A percentile compares a stretch with the other conserved stretches of the same genome.
phyloP scores from a whole-genome alignment of 306 rosid species.

The Abrus precatorius region DNA sequence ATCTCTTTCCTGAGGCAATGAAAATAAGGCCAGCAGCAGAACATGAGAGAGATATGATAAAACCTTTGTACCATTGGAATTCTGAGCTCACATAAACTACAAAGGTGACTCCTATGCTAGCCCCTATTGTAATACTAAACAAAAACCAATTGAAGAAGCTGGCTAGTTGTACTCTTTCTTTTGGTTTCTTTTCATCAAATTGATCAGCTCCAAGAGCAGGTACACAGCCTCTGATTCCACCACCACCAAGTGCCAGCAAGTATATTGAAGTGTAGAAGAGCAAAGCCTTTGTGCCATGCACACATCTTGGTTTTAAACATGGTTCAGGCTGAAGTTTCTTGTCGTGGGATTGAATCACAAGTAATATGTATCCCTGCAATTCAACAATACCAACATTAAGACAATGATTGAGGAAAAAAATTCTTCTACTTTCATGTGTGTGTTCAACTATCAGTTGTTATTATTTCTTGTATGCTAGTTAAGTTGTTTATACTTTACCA shows the following conservation, averaged over 20 bases:
- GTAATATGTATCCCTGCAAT: constrained; percentile 59
- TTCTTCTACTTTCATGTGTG: neutral
- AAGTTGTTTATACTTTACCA: constrained; percentile 49
- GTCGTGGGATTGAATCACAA: constrained; percentile 60
- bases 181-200: constrained; percentile 57
- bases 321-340: constrained; percentile 59
- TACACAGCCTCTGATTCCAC: constrained; percentile 67
- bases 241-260: constrained; percentile 67
- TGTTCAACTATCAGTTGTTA: neutral
- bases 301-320: constrained; percentile 55
- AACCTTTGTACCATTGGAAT: constrained; percentile 57
- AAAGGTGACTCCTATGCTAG: constrained; percentile 62
- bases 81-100: constrained; percentile 62
- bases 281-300: constrained; percentile 58
- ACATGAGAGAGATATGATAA: constrained; percentile 58
- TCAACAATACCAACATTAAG: constrained; percentile 6
- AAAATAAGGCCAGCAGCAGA: constrained; percentile 53
- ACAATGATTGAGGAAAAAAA: neutral
- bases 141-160: constrained; percentile 70
- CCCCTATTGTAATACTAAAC: constrained; percentile 60
- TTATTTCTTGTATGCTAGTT: neutral
- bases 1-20: constrained; percentile 57
- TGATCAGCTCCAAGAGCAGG: constrained; percentile 72
- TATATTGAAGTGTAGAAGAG: constrained; percentile 58
- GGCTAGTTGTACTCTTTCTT: constrained; percentile 54